These are phyloP conservation scores for Globisporangium spinosum DNA, from an alignment of 352 stramenopile genomes.

Conservation along the genomic window DNA sequence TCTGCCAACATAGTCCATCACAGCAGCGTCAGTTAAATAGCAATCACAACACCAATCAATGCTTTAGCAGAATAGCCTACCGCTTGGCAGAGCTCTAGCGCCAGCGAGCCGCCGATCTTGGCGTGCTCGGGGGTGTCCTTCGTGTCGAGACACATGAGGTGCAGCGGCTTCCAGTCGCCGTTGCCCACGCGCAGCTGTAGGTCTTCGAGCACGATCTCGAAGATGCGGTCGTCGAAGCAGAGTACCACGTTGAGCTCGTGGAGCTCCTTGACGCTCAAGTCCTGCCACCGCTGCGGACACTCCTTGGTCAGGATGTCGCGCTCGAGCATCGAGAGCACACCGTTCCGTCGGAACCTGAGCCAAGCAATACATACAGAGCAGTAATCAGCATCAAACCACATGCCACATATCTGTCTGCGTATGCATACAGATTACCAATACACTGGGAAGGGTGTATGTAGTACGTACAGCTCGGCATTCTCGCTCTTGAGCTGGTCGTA, in stretches of 20 bases:
- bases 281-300: slow-evolving; percentile 83
- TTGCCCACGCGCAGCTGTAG: slow-evolving; percentile 55
- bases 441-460: background rate
- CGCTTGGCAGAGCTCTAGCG: slow-evolving; percentile 71
- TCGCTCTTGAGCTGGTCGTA: slow-evolving; percentile 79
- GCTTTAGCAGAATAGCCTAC: slow-evolving; percentile 21
- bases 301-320: slow-evolving; percentile 85
- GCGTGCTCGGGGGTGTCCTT: slow-evolving; percentile 86
- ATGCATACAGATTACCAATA: background rate
- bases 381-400: background rate
- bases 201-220: slow-evolving; percentile 84
- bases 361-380: slow-evolving; percentile 4
- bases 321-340: slow-evolving; percentile 85
- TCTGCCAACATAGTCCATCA: slow-evolving; percentile 26
- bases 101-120: slow-evolving; percentile 76
- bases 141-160: slow-evolving; percentile 86
- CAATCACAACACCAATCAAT: background rate
- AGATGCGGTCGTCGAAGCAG: slow-evolving; percentile 91
- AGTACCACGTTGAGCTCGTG: slow-evolving; percentile 79
- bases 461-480: slow-evolving; percentile 58
- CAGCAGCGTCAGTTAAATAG: slow-evolving; percentile 4
- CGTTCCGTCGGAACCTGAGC: slow-evolving; percentile 72
- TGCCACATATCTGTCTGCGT: background rate
- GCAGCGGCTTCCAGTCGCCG: slow-evolving; percentile 57
- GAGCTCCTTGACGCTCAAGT: slow-evolving; percentile 68